phyloP scores from a whole-genome alignment of 768 basidiomycete genomes.

The Agrocybe chaxingu region DNA sequence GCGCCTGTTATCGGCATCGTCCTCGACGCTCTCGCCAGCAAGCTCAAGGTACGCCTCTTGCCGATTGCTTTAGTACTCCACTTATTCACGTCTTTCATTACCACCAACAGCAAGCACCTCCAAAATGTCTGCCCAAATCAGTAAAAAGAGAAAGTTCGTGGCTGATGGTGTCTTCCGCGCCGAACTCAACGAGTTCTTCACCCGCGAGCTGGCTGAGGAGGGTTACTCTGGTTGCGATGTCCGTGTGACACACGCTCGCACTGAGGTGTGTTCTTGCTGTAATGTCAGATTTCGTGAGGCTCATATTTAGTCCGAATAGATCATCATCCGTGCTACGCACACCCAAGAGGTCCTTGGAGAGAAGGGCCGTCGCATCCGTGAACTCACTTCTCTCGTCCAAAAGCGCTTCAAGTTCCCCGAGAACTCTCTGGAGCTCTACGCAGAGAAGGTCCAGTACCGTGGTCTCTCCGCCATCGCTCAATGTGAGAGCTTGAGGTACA shows the following conservation, averaged over 20 bases:
- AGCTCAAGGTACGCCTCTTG: slow-evolving; percentile 25
- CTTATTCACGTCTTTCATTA: background rate
- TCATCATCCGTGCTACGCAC: slow-evolving; percentile 99
- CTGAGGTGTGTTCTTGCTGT: slow-evolving; percentile 59
- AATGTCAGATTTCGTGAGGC: background rate
- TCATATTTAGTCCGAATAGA: slow-evolving; percentile 41
- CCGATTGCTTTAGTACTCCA: background rate
- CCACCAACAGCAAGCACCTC: slow-evolving; percentile 1
- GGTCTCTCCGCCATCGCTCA: slow-evolving; percentile 98
- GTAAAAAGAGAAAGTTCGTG: slow-evolving; percentile 98
- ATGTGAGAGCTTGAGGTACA: slow-evolving; percentile 98
- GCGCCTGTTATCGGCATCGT: slow-evolving; percentile 18
- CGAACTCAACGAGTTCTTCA: slow-evolving; percentile 99
- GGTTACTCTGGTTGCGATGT: slow-evolving; percentile 99
- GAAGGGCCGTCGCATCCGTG: slow-evolving; percentile 98
- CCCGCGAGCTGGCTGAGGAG: slow-evolving; percentile 96
- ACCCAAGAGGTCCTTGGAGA: slow-evolving; percentile 98
- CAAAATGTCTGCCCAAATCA: slow-evolving; percentile 82
- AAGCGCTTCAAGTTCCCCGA: slow-evolving; percentile 99
- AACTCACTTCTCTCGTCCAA: slow-evolving; percentile 96
- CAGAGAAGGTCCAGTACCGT: slow-evolving; percentile 98
- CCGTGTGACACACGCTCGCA: slow-evolving; percentile 97
- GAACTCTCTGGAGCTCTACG: slow-evolving; percentile 97
- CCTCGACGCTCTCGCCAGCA: slow-evolving; percentile 25
- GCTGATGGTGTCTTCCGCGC: slow-evolving; percentile 99